Evolutionary conservation across 2,329 filamentous ascomycete genomes (phyloP), one percentile per base, ranked within the genome.

Genomic region (Graphilbum ipis-grandicollis): DNA sequence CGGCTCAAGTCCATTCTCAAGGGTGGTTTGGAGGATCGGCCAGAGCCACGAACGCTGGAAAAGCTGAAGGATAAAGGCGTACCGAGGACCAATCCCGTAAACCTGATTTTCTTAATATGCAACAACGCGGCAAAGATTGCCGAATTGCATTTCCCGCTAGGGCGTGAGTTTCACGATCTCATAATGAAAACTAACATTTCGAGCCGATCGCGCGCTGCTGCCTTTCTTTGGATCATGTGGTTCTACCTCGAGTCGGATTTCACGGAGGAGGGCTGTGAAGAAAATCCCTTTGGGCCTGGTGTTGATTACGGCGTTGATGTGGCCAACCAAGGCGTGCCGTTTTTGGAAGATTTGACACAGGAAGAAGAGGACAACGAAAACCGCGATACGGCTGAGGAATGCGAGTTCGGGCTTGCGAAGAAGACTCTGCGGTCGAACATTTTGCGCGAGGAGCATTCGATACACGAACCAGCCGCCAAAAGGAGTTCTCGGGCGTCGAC

Each of bases 221-320:
- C 88, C 1, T 98, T 98, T 48, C 60, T 98, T 17, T 98, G 90
- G 90, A 64, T 98, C 44, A 92, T 98, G 75, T 98, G 90, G 90
- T 94, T 90, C 65, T 96, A 98, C 52, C 68, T 98, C 15, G 90
- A 98, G 54, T 93, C 86, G 21, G 84, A 94, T 53, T 96, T 94
- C 47, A 82, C 82, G 0, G 75, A 79, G 47, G 82, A 93, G 49
- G 84, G 82, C 39, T 88, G 84, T 32, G 68, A 83, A 34, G 78
- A 82, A 47, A 98, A 98, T 50, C 90, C 90, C 0, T 98, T 94
- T 48, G 90, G 90, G 0, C 53, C 63, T 10, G 75, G 74, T 12
- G 70, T 79, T 3, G 74, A 77, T 49, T 79, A 79, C 43, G 68
- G 64, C 9, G 58, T 71, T 1, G 68, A 72, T 41, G 69, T 78